phyloP scores from a whole-genome alignment of 139 green algal species.

The Spirogloea muscicola region DNA sequence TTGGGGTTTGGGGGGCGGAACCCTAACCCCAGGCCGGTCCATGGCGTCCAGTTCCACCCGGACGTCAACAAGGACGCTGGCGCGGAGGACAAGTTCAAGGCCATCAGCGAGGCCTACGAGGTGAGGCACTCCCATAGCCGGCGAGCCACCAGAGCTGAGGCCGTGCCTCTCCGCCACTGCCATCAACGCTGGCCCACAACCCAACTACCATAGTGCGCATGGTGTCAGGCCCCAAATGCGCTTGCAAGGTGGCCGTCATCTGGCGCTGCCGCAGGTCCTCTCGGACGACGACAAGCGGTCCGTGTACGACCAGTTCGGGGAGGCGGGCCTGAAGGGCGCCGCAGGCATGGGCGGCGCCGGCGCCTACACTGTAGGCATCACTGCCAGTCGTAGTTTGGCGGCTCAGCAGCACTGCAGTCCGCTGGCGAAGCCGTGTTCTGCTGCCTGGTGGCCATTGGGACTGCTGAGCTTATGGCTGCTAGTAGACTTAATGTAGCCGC shows the following conservation, averaged over 20 bases:
- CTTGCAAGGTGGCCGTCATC: neutral
- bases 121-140: too few relatives aligned
- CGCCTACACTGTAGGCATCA: neutral
- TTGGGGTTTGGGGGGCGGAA: neutral
- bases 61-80: slow-evolving; percentile 16
- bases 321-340: slow-evolving; percentile 84
- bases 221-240: too few relatives aligned
- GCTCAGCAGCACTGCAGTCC: neutral
- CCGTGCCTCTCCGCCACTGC: neutral
- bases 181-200: neutral
- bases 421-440: neutral
- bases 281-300: slow-evolving; percentile 91
- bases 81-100: slow-evolving; percentile 75
- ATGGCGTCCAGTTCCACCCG: slow-evolving; percentile 27
- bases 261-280: slow-evolving; percentile 67
- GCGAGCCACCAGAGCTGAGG: neutral
- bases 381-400: neutral
- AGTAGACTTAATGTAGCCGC: neutral
- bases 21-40: neutral
- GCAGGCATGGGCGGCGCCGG: slow-evolving; percentile 9
- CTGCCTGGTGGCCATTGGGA: neutral
- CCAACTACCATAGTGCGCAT: neutral
- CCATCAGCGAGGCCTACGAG: slow-evolving; percentile 75
- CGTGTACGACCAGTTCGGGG: slow-evolving; percentile 95
- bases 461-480: neutral